Evolutionary conservation across 805 yeast genomes (phyloP), one percentile per base, ranked within the genome.

Genomic region (Limtongia smithiae): DNA sequence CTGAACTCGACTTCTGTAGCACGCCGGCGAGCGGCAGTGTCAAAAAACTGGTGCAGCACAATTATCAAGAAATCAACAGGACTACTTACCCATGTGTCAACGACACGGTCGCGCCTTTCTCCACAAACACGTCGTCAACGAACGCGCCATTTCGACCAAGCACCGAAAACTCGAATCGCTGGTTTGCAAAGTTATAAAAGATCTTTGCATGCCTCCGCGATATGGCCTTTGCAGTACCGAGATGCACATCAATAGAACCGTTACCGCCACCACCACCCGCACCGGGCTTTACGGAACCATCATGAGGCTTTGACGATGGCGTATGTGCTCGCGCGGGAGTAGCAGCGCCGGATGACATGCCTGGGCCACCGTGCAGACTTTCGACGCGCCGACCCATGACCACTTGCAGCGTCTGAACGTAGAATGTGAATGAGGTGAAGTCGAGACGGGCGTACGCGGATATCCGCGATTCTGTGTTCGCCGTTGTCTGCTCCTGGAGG

Each of bases 141-240:
- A 93, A 93, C 2, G 97, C 97, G 33, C 98, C 98, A 66, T 93
- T 93, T 60, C 96, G 77, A 17, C 98, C 98, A 59, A 90, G 73
- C 1, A 93, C 89, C 7, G 94, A 82, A 38, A 93, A 71, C 67
- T 93, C 98, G 63, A 93, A 93, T 57, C 95, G 71, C 65, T 91
- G 97, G 3, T 94, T 89, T 3, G 96, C 97, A 68, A 93, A 93
- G 65, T 93, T 93, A 71, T 91, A 93, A 65, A 90, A 91, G 14
- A 93, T 91, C 68, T 87, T 90, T 3, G 97, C 98, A 68, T 93
- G 98, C 51, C 88, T 75, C 63, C 98, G 72, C 4, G 96, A 88
- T 15, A 93, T 88, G 8, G 97, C 95, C 70, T 93, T 93, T 36
- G 90, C 85, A 12, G 86, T 80, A 8, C 96, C 95, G 37, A 93